phyloP scores from a whole-genome alignment of 768 basidiomycete genomes.

The Tricholoma saponaceum region DNA sequence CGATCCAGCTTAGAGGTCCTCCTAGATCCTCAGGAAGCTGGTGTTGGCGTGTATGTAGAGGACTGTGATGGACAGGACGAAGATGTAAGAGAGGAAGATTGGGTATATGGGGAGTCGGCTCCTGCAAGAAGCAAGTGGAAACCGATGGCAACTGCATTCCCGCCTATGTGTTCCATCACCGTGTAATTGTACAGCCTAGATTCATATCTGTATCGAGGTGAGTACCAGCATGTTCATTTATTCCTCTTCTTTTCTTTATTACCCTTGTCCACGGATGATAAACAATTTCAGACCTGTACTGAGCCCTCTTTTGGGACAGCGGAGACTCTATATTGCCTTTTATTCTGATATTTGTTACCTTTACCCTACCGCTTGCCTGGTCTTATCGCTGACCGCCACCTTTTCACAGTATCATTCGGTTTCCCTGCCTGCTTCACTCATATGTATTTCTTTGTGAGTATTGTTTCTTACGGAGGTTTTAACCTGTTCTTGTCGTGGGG shows the following conservation, averaged over 20 bases:
- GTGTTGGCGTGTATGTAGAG: conserved; percentile 77
- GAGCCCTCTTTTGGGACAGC: conserved; percentile 44
- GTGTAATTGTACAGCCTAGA: conserved; percentile 16
- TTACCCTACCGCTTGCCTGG: not conserved
- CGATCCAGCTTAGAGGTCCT: conserved; percentile 49
- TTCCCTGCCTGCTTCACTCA: conserved; percentile 1
- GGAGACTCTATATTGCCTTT: conserved; percentile 68
- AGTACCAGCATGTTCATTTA: conserved; percentile 1
- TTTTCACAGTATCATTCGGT: conserved; percentile 2
- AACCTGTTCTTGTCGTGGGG: conserved; percentile 15
- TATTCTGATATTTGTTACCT: conserved; percentile 30
- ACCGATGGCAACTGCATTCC: conserved; percentile 51
- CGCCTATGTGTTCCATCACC: conserved; percentile 38
- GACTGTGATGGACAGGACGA: conserved; percentile 50
- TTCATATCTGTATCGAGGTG: conserved; percentile 13
- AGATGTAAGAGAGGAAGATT: conserved; percentile 45
- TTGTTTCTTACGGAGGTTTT: conserved; percentile 1
- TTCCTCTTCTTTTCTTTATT: conserved; percentile 7
- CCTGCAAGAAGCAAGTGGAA: conserved; percentile 51
- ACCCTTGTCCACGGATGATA: conserved; percentile 49
- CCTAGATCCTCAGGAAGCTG: conserved; percentile 63
- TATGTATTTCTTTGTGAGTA: conserved; percentile 33
- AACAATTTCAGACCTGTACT: conserved; percentile 72
- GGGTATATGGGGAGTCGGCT: conserved; percentile 59
- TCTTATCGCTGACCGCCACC: conserved; percentile 12